Base-by-base conservation (phyloP, 306 rosid genomes). In the Dryas alaskensis region DNA sequence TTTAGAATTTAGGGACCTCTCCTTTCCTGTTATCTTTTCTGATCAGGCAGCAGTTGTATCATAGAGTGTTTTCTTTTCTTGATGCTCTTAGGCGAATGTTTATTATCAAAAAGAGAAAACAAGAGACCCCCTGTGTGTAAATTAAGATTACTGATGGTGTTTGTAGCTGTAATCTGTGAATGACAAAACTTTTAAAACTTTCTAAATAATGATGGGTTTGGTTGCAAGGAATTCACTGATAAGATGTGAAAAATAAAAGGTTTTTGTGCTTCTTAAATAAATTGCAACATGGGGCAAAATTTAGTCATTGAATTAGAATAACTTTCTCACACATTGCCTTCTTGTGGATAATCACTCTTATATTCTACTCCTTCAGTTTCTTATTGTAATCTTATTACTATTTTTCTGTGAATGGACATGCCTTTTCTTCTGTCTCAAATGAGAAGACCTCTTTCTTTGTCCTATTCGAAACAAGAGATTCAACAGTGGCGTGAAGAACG, bases 401-500 rank as follows among this genome's bases (percentile, higher is more conserved):
- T 78, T 59, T 50, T 76, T 47, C 37, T 67, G 51, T 78, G 43
- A n/a, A 53, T 80, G 70, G 77, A 76, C 9, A 6, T 6, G 16
- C 66, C 14, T 53, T 79, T 19, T 44, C 4, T 65, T 59, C 8
- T 69, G 66, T 78, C 75, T 66, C 69, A 60, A 60, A 79, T 75
- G 79, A 72, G 63, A 70, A 94, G 97, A 78, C 65, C 89, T 47
- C 76, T 72, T 65, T 47, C 70, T 53, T 65, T 73, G 72, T 79
- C 73, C 67, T 94, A 88, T 70, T 52, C 97, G 16, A 88, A 88
- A 74, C 88, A 79, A 84, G 99, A 94, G 87, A 84, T 92, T 67
- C 81, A 65, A 72, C 87, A 81, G 78, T 94, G 99, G 99, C 90
- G 95, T 77, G 93, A 94, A 76, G 92, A 90, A 43, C 89, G 99